These are phyloP conservation scores for Dianthus caryophyllus DNA, from an alignment of 148 eudicot species.

Conservation along the genomic window DNA sequence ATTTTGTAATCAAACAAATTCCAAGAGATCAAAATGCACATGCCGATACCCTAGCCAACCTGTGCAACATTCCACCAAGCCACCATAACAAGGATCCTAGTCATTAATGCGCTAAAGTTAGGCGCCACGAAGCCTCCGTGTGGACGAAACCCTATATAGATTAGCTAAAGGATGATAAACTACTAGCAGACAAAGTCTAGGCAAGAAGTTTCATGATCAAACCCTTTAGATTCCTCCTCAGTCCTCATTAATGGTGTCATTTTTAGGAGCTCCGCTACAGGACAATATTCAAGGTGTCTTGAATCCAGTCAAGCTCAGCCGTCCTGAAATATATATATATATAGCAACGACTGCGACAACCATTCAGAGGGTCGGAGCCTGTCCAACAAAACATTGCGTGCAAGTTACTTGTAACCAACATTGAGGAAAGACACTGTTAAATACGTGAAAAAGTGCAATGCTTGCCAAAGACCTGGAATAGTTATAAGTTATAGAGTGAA, in stretches of 20 bases:
- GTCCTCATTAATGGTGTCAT: background rate
- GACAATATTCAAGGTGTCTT: background rate
- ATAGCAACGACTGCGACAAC: background rate
- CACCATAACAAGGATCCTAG: background rate
- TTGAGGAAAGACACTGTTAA: background rate
- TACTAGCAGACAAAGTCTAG: background rate
- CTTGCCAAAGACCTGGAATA: too few species aligned
- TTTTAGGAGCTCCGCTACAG: background rate
- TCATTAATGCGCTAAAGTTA: background rate
- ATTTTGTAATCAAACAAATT: background rate
- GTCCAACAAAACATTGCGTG: background rate
- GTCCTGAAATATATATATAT: background rate
- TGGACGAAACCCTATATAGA: background rate
- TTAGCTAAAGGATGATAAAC: background rate
- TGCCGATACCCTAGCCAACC: background rate
- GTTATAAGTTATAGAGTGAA: too few species aligned
- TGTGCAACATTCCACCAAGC: background rate
- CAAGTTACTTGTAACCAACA: background rate
- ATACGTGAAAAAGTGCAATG: background rate
- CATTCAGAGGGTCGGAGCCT: background rate
- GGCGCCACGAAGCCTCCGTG: background rate
- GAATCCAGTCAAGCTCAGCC: background rate
- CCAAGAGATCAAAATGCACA: background rate
- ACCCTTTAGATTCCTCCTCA: background rate
- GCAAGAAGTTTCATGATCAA: background rate